Conservation (phyloP, 2,329 filamentous ascomycete species). For the Aureobasidium lini region DNA sequence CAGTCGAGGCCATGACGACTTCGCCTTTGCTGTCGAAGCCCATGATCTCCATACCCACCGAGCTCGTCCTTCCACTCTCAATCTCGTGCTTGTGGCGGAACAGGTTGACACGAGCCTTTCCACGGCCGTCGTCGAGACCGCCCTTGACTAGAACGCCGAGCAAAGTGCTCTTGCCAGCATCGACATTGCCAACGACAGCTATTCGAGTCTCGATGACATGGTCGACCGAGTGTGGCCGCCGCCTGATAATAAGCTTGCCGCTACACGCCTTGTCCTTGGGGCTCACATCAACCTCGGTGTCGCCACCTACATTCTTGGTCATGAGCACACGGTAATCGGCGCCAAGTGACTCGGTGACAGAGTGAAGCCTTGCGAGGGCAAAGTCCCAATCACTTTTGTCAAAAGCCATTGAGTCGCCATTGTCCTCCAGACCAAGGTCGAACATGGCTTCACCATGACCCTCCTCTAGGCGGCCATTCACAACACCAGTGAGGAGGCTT, state of each 20-base stretch:
- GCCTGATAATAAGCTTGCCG: constrained; percentile 81
- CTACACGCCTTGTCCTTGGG: constrained; percentile 66
- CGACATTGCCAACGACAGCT: constrained; percentile 94
- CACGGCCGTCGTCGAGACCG: constrained; percentile 86
- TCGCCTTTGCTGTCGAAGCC: constrained; percentile 85
- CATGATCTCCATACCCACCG: constrained; percentile 98
- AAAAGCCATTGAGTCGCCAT: constrained; percentile 75
- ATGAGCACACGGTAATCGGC: constrained; percentile 77
- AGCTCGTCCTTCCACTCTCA: constrained; percentile 89
- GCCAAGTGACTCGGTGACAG: constrained; percentile 55
- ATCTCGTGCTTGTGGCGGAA: constrained; percentile 98
- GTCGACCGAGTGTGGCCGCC: constrained; percentile 65
- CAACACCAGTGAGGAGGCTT: constrained; percentile 54
- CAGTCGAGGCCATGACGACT: constrained; percentile 71
- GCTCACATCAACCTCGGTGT: constrained; percentile 60
- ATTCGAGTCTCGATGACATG: constrained; percentile 93
- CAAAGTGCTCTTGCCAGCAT: constrained; percentile 95
- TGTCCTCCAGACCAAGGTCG: constrained; percentile 86
- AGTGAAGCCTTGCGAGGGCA: constrained; percentile 59
- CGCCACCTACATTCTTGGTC: constrained; percentile 82
- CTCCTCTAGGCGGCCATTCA: constrained; percentile 66
- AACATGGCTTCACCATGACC: constrained; percentile 86
- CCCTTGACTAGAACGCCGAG: constrained; percentile 93
- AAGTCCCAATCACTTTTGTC: constrained; percentile 65
- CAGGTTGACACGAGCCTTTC: constrained; percentile 86